Conservation (phyloP, 768 basidiomycete genomes). For the Psilocybe subaeruginosa region DNA sequence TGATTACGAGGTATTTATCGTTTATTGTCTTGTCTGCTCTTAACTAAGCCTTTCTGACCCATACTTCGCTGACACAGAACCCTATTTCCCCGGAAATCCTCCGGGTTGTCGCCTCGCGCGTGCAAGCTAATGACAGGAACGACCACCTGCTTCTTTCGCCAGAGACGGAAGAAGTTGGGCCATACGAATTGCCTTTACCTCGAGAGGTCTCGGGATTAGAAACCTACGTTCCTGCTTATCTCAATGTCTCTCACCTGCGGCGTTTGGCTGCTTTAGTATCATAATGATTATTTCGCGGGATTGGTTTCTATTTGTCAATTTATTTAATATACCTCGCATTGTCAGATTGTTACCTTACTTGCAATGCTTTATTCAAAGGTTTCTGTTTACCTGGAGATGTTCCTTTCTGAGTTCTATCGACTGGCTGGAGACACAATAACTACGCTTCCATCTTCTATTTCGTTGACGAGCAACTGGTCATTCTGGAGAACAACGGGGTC, state of each 20-base stretch:
- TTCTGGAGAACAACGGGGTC: slow-evolving; percentile 41
- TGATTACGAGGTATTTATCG: slow-evolving; percentile 83
- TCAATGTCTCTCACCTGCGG: slow-evolving; percentile 87
- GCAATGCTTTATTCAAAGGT: slow-evolving; percentile 40
- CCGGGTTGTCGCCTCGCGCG: slow-evolving; percentile 93
- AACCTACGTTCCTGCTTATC: slow-evolving; percentile 93
- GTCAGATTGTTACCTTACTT: slow-evolving; percentile 42
- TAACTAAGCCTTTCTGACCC: background rate
- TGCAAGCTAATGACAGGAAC: slow-evolving; percentile 94
- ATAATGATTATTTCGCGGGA: slow-evolving; percentile 17
- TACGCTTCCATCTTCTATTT: slow-evolving; percentile 56
- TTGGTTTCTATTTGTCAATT: slow-evolving; percentile 20
- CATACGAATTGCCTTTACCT: slow-evolving; percentile 91
- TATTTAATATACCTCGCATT: slow-evolving; percentile 45
- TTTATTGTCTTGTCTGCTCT: slow-evolving; percentile 15
- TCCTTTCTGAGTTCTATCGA: slow-evolving; percentile 8
- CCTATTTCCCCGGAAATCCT: slow-evolving; percentile 98
- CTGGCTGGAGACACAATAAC: slow-evolving; percentile 24
- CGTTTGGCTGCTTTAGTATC: slow-evolving; percentile 82
- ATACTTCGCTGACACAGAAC: slow-evolving; percentile 52
- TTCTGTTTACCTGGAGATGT: slow-evolving; percentile 15
- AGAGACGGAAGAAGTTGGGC: slow-evolving; percentile 96
- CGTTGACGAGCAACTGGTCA: slow-evolving; percentile 47
- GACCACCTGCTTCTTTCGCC: slow-evolving; percentile 96
- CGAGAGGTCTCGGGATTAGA: slow-evolving; percentile 95